Evolutionary conservation across 2,329 filamentous ascomycete genomes (phyloP).

Genomic region (Aspergillus pseudoviridinutans): DNA sequence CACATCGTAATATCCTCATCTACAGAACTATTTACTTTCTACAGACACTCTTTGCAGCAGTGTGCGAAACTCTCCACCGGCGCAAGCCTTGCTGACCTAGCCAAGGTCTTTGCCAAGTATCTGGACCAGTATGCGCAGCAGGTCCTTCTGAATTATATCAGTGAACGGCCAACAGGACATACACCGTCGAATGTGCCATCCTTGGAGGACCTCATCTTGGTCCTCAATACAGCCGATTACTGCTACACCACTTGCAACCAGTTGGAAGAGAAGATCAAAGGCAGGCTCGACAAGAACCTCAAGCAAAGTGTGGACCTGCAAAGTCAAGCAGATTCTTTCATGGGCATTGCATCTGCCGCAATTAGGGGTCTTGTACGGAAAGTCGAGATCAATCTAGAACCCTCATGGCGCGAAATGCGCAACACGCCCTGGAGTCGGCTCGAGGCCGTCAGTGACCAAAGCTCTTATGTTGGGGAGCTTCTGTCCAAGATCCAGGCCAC

Average conservation of each 20-base stretch:
- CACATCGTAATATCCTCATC: constrained; percentile 89
- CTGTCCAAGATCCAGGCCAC: constrained; percentile 68
- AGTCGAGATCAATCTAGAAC: constrained; percentile 77
- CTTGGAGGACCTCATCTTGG: constrained; percentile 74
- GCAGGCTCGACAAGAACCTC: constrained; percentile 77
- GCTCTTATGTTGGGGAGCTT: constrained; percentile 82
- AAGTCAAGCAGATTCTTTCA: constrained; percentile 89
- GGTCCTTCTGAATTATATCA: constrained; percentile 71
- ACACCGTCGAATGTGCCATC: constrained; percentile 49
- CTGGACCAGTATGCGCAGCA: constrained; percentile 94
- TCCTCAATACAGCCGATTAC: constrained; percentile 95
- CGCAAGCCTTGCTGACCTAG: constrained; percentile 78
- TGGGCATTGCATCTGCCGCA: constrained; percentile 86
- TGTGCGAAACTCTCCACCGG: constrained; percentile 94
- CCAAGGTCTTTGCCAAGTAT: constrained; percentile 83
- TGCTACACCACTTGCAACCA: constrained; percentile 92
- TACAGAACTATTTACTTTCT: constrained; percentile 96
- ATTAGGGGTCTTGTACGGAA: constrained; percentile 79
- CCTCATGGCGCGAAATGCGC: constrained; percentile 93
- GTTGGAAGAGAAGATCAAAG: constrained; percentile 90
- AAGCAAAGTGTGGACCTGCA: constrained; percentile 77
- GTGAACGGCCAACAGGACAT: constrained; percentile 54
- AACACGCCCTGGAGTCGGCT: constrained; percentile 94
- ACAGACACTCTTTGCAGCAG: constrained; percentile 86
- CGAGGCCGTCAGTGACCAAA: constrained; percentile 90